Evolutionary conservation across 2,329 filamentous ascomycete genomes (phyloP), one percentile per base, ranked within the genome.

Genomic region (Amesomyces nigricolor): DNA sequence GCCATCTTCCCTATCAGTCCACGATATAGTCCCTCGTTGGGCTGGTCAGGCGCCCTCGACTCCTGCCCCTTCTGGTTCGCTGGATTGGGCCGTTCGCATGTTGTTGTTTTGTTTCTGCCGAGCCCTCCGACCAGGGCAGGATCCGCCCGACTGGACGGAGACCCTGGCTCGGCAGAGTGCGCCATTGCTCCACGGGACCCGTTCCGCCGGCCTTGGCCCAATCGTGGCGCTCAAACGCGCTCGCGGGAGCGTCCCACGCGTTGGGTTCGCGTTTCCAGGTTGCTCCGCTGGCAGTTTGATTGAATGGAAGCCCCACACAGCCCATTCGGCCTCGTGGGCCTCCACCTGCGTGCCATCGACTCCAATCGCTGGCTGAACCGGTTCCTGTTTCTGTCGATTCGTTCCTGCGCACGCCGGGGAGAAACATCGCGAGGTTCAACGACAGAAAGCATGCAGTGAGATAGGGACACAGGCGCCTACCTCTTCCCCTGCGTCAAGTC

Each of bases 41-140:
- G 48, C 53, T 44, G 42, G 19, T 52, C 32, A 39, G 52, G 42
- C 49, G 47, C 53, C 38, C 37, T 38, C 53, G 26, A 10, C 26
- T 35, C 16, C 47, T 45, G 37, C 52, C 43, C 51, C 13, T 9
- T 37, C 11, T 54, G 38, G 50, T 58, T 63, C 50, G 54, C 52
- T 52, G 44, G 58, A 56, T 51, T 47, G 14, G 53, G 54, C 22
- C 11, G 14, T 53, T 35, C 17, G 17, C 17, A 19, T 61, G 60
- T 61, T 61, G 54, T 63, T 64, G 61, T 63, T 62, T 56, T 62
- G 56, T 63, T 58, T 61, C 47, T 60, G 53, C 42, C 43, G 54
- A 40, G 52, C 11, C 17, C n/a, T n/a, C n/a, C n/a, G n/a, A n/a
- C n/a, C n/a, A n/a, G n/a, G n/a, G n/a, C 49, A 32, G 40, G 46